Percentiles rank a stretch among this genome's conserved stretches.
Evolutionary conservation across 2,329 filamentous ascomycete species (phyloP).

Genomic region (Aspergillus sp.): DNA sequence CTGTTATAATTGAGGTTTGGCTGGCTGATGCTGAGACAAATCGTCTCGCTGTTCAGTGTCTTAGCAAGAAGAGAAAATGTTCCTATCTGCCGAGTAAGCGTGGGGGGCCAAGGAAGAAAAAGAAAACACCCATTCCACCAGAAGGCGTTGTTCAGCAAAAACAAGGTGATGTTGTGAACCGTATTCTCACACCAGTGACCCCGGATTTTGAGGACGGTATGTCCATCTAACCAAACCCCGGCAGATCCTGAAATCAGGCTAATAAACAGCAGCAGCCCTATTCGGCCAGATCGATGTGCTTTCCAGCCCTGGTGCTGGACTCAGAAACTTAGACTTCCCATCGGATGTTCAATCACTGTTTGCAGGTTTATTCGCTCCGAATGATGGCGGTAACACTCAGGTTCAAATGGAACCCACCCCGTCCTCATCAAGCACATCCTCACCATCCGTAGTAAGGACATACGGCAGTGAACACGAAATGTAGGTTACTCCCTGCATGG

Average conservation of each 20-base stretch:
- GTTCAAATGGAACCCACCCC: conserved; percentile 30
- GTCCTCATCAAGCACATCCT: conserved; percentile 25
- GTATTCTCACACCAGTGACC: conserved; percentile 20
- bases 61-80: conserved; percentile 41
- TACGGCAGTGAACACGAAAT: conserved; percentile 44
- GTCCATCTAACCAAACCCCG: conserved; percentile 10
- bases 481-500: conserved; percentile 26
- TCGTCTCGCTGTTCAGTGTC: conserved; percentile 32
- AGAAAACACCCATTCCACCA: conserved; percentile 25
- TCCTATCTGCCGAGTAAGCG: conserved; percentile 46
- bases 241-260: conserved; percentile 15
- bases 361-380: conserved; percentile 33
- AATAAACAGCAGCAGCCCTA: conserved; percentile 32
- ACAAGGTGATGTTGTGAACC: conserved; percentile 23
- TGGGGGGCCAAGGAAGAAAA: conserved; percentile 46
- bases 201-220: conserved; percentile 35
- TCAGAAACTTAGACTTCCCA: conserved; percentile 41
- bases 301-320: conserved; percentile 40
- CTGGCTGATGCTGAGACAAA: conserved; percentile 3
- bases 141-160: conserved; percentile 21
- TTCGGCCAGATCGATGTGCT: conserved; percentile 44
- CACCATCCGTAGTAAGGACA: conserved; percentile 35
- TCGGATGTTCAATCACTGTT: conserved; percentile 40
- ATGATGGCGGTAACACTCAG: conserved; percentile 24
- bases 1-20: neutral